Evolutionary conservation across 164 flowering plant genomes (phyloP), one percentile per base, ranked within the genome.

Genomic region (Berberis thunbergii): DNA sequence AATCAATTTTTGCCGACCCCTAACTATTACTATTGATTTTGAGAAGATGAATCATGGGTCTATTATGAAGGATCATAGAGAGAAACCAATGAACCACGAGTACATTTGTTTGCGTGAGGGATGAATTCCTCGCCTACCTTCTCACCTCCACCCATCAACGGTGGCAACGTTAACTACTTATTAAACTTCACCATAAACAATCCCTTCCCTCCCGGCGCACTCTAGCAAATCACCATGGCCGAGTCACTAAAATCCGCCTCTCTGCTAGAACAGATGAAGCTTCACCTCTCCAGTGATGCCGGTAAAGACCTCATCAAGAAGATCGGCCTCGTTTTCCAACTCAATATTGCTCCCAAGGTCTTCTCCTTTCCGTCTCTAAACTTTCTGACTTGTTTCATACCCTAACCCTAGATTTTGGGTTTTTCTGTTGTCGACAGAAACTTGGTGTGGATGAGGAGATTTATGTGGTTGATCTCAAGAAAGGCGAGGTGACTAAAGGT

Each of bases 401-500:
- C 40, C 2, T 54, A 56, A 41, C 11, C 4, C 45, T 62, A 10
- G n/a, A 26, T 26, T 26, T 26, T 26, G 26, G 26, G 7, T 41
- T 62, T 46, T 3, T 61, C 43, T 49, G 12, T 4, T 7, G 64
- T 5, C 40, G 67, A 60, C 77, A 94, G 97, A 95, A 91, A 87
- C 49, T 91, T 52, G 97, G 99, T 54, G 72, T 86, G 43, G 72
- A 91, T 59, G 99, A 91, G 75, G 86, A 80, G 63, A 70, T 70
- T 64, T 89, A 77, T 52, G 79, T 77, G 1, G 85, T 91, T 42
- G 97, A 94, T 75, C 82, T 94, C 64, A 94, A 91, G 86, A 94
- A 95, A 73, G 97, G 97, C 42, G 97, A 89, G 67, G 87, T 95
- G 40, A 84, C 69, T 46, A 81, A 84, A 84, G 98, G 98, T 94